Base-by-base conservation (phyloP, 768 basidiomycete genomes). In the Mycena maculata region DNA sequence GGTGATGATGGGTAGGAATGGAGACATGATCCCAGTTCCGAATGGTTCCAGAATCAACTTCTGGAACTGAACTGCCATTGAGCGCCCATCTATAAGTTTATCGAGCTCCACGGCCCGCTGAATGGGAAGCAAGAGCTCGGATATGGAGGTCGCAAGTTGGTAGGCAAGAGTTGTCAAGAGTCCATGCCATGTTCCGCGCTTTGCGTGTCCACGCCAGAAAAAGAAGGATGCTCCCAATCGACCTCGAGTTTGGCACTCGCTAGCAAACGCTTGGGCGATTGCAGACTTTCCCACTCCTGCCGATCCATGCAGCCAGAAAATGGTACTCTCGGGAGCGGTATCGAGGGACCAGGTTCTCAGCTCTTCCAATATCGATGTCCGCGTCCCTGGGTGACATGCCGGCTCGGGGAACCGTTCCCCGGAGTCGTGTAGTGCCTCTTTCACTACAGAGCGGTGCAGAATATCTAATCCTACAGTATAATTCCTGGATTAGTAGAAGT, bases 211-310 rank as follows among this genome's bases (percentile, higher is more conserved):
- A 15, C 76, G 69, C 1, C 73, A 74, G 70, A 80, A 79, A 62
- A 79, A 80, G 69, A 80, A 79, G 48, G 74, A 73, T 0, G 74
- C 77, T 22, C 71, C 77, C 4, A 79, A 70, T 10, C 20, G 58
- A 28, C 52, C 62, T 31, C 15, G 33, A 42, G 38, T 61, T 57
- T n/a, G 71, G 42, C 71, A 66, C 5, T 25, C 20, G 28, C 69
- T 62, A 1, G 71, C 68, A 6, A 73, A 23, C 4, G 69, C 63
- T 27, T 71, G 72, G 3, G 65, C 68, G n/a, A 73, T 61, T 13
- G 72, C 68, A n/a, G 72, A 68, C 45, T 73, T 74, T 0, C 74
- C 71, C 20, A 58, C 50, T 7, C 74, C 72, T 3, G 72, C 72
- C 1, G 68, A 58, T 31, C 74, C 71, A 30, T 67, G 30, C 2